These are phyloP conservation scores for Rhexocercosporidium sp. DNA, from an alignment of 2,329 filamentous ascomycete species.

Conservation along the genomic window DNA sequence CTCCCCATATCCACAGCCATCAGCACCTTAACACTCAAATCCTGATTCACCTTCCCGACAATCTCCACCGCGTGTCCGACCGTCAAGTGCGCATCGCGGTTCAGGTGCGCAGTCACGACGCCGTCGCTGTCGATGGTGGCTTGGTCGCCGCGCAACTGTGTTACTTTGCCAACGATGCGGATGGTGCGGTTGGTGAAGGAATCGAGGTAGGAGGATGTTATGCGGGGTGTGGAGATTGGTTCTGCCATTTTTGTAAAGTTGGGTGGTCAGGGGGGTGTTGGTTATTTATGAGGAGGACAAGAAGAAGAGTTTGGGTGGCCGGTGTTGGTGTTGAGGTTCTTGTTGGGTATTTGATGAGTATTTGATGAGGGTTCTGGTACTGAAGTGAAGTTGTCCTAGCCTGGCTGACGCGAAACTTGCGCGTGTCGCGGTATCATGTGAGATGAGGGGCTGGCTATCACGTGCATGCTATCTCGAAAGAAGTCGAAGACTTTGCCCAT, in stretches of 20 bases:
- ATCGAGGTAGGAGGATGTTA: slow-evolving; percentile 80
- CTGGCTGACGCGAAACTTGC: background rate
- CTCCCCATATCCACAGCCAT: slow-evolving; percentile 72
- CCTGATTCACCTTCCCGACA: slow-evolving; percentile 79
- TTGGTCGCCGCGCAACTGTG: slow-evolving; percentile 78
- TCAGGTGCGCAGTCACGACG: slow-evolving; percentile 74
- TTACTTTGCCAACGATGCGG: slow-evolving; percentile 84
- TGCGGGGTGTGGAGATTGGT: slow-evolving; percentile 75
- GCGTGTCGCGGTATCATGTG: slow-evolving; percentile 6
- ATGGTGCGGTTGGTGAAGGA: slow-evolving; percentile 77
- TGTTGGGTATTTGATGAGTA: background rate
- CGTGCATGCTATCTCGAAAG: no score
- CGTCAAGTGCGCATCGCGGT: slow-evolving; percentile 72
- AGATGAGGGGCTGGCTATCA: background rate
- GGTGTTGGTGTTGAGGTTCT: background rate
- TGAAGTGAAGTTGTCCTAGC: background rate
- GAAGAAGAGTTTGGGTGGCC: background rate
- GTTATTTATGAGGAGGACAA: background rate
- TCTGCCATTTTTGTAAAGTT: slow-evolving; percentile 64
- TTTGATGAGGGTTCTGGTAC: background rate
- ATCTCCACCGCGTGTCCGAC: slow-evolving; percentile 75
- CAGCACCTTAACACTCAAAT: slow-evolving; percentile 74
- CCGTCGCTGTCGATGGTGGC: slow-evolving; percentile 84
- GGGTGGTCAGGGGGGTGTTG: no score
- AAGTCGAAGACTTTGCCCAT: no score